Conservation (phyloP, 345 rosid species). For the Excoecaria agallocha region DNA sequence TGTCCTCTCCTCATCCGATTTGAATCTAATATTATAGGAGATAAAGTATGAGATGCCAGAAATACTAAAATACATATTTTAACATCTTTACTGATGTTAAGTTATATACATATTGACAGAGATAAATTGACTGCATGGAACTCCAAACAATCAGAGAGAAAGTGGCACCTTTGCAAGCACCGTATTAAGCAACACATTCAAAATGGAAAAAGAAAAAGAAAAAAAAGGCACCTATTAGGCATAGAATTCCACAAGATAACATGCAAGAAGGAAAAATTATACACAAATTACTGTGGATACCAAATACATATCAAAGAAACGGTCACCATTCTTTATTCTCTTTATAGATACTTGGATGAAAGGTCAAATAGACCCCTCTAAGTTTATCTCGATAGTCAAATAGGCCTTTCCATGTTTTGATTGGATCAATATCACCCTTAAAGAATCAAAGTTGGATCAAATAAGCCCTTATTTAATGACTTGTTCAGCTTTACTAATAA, state of each 20-base stretch:
- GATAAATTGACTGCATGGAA: background rate
- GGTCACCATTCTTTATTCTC: background rate
- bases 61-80: background rate
- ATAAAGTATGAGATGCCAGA: background rate
- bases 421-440: too few relatives aligned
- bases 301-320: background rate
- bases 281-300: background rate
- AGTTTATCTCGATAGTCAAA: too few relatives aligned
- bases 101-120: background rate
- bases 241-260: background rate
- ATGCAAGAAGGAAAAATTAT: background rate
- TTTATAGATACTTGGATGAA: background rate
- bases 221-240: background rate
- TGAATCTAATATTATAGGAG: constrained; percentile 57
- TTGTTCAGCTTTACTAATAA: too few relatives aligned
- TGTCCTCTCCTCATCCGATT: constrained; percentile 93
- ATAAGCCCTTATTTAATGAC: too few relatives aligned
- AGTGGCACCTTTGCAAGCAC: background rate
- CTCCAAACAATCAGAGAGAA: background rate
- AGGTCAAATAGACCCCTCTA: too few relatives aligned
- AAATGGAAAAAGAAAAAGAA: background rate
- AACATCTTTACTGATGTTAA: background rate
- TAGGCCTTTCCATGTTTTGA: too few relatives aligned
- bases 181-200: background rate
- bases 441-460: too few relatives aligned